Evolutionary conservation across 768 basidiomycete species (phyloP).

Genomic region (Tylopilus cervinicoccineus): DNA sequence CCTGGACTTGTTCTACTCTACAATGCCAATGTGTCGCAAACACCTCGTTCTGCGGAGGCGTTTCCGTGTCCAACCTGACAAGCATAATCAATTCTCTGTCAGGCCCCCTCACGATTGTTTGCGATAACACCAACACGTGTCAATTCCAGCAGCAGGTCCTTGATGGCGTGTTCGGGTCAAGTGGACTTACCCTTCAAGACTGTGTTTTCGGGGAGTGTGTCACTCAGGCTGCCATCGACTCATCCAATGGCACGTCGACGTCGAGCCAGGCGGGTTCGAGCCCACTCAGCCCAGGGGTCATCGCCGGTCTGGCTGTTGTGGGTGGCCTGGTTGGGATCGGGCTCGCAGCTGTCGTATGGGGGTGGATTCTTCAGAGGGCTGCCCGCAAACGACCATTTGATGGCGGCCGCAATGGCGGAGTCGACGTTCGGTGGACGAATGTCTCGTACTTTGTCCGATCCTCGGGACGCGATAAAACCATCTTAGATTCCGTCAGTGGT

Average conservation of each 20-base stretch:
- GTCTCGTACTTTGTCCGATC: conserved; percentile 62
- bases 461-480: conserved; percentile 42
- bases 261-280: conserved; percentile 32
- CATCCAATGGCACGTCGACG: conserved; percentile 35
- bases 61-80: conserved; percentile 45
- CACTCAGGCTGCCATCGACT: conserved; percentile 71
- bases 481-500: conserved; percentile 71
- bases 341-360: conserved; percentile 57
- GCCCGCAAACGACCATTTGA: conserved; percentile 48
- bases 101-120: conserved; percentile 67
- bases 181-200: conserved; percentile 66
- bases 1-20: conserved; percentile 72
- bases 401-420: conserved; percentile 45
- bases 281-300: conserved; percentile 74
- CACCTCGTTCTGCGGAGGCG: conserved; percentile 73
- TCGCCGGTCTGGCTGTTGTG: conserved; percentile 86
- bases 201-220: conserved; percentile 92
- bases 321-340: conserved; percentile 59
- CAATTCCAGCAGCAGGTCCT: conserved; percentile 72
- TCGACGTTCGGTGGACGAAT: conserved; percentile 63
- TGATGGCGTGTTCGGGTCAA: conserved; percentile 63
- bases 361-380: conserved; percentile 54
- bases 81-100: conserved; percentile 58
- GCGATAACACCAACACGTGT: conserved; percentile 60
- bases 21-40: conserved; percentile 67